Evolutionary conservation across 2,329 filamentous ascomycete genomes (phyloP), one percentile per base, ranked within the genome.

Genomic region (Coniella vitis): DNA sequence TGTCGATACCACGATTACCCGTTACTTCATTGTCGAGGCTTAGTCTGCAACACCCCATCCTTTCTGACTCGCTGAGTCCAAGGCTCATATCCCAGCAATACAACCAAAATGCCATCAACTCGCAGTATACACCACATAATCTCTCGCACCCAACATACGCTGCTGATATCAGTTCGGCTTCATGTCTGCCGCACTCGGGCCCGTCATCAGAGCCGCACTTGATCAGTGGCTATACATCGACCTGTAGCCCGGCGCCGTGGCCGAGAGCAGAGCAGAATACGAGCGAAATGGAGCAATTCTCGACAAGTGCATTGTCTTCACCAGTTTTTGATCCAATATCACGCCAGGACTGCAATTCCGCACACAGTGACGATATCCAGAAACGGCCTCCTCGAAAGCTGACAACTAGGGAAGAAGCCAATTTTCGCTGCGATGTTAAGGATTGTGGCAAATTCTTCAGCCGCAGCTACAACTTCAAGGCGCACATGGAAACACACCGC

Each of bases 401-500:
- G 57, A 84, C 79, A 2, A 81, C 82, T 16, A 77, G 76, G 50
- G 83, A 84, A 55, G 83, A 87, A 57, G 85, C 84, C 47, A 87
- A 82, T 57, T 85, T 80, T 64, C 74, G 78, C 54, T 95, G 90
- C 61, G 71, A 74, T 47, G 71, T 81, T 32, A 75, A 81, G 51
- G 73, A 82, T 2, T 95, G 90, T 61, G 83, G 84, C 7, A 87
- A 85, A 63, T 76, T 84, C 14, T 95, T 95, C 63, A 87, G 87
- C 56, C 75, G 90, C 54, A 84, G 81, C 59, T 94, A 91, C 70
- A 95, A 95, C 67, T 88, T 84, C 69, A 90, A 87, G 60, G 86
- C 88, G 25, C 90, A 95, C 63, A 77, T 90, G 75, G 84, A 90
- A 60, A 90, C 83, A 1, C 90, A 95, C 61, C 82, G 93, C 60